Percentiles rank a stretch among this genome's conserved stretches.
Conservation (phyloP, 257 asterid species). For the Solanum peruvianum region DNA sequence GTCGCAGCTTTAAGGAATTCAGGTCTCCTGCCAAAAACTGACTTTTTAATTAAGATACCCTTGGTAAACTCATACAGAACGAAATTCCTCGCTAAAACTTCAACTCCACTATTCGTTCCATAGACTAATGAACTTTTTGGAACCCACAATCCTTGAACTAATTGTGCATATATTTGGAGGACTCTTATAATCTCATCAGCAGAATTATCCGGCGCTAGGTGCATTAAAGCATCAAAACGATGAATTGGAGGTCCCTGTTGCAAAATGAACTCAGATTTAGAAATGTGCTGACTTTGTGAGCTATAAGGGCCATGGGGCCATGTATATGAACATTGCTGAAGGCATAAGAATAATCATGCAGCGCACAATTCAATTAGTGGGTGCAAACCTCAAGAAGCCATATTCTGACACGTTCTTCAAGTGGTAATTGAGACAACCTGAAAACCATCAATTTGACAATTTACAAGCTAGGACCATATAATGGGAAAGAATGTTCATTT, state of each 20-base stretch:
- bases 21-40: conserved; percentile 12
- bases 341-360: not conserved
- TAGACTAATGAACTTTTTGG: conserved; percentile 45
- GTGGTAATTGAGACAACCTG: conserved; percentile 61
- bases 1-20: conserved; percentile 19
- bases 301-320: not conserved
- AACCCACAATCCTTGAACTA: conserved; percentile 94
- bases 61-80: conserved; percentile 60
- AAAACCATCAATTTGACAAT: conserved; percentile 14
- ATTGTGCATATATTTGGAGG: conserved; percentile 46
- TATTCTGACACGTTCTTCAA: conserved; percentile 53
- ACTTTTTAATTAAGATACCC: conserved; percentile 17
- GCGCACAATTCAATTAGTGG: not conserved
- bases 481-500: not conserved
- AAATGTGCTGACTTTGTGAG: not conserved
- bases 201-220: conserved; percentile 60
- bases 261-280: conserved; percentile 16
- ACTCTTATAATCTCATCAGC: conserved; percentile 50
- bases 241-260: conserved; percentile 70
- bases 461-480: not conserved
- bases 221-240: conserved; percentile 59
- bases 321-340: not conserved
- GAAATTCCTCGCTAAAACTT: conserved; percentile 42
- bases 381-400: conserved; percentile 59
- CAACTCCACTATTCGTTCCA: conserved; percentile 22